phyloP scores from a whole-genome alignment of 1,284 basidiomycete genomes.

The Cystobasidium slooffiae region DNA sequence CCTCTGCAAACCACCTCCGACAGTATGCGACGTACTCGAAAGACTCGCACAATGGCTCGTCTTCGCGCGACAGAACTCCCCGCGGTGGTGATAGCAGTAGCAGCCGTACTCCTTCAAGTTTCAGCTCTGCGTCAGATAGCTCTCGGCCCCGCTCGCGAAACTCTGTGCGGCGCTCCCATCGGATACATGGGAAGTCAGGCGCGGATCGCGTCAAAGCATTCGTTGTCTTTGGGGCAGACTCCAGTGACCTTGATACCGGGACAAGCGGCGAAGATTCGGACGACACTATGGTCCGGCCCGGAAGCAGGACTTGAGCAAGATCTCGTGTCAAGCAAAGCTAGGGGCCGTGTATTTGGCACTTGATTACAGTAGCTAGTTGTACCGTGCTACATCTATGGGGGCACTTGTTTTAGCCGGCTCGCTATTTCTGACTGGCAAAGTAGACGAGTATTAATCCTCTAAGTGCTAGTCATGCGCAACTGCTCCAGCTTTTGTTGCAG shows the following conservation, averaged over 20 bases:
- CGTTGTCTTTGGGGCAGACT: conserved; percentile 41
- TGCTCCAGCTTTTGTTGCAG: conserved; percentile 13
- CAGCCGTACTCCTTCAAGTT: neutral
- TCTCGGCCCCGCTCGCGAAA: conserved; percentile 1
- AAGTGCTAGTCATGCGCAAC: conserved; percentile 17
- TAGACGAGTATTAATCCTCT: too few relatives aligned
- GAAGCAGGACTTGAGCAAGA: neutral
- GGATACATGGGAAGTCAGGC: neutral
- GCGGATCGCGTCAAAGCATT: conserved; percentile 36
- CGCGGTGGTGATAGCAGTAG: neutral
- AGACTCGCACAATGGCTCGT: neutral
- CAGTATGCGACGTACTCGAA: conserved; percentile 24
- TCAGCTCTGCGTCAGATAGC: neutral
- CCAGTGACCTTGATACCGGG: conserved; percentile 33
- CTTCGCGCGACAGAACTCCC: neutral
- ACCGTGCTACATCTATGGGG: too few relatives aligned
- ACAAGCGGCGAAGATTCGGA: conserved; percentile 36
- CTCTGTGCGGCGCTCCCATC: neutral
- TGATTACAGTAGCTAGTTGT: too few relatives aligned
- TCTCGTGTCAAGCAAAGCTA: too few relatives aligned
- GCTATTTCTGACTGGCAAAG: too few relatives aligned
- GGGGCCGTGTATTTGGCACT: neutral
- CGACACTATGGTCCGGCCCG: neutral
- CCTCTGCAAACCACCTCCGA: conserved; percentile 19
- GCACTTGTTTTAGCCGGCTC: too few relatives aligned